Evolutionary conservation across 2,329 filamentous ascomycete genomes (phyloP).

Genomic region (Orbilia blumenaviensis): DNA sequence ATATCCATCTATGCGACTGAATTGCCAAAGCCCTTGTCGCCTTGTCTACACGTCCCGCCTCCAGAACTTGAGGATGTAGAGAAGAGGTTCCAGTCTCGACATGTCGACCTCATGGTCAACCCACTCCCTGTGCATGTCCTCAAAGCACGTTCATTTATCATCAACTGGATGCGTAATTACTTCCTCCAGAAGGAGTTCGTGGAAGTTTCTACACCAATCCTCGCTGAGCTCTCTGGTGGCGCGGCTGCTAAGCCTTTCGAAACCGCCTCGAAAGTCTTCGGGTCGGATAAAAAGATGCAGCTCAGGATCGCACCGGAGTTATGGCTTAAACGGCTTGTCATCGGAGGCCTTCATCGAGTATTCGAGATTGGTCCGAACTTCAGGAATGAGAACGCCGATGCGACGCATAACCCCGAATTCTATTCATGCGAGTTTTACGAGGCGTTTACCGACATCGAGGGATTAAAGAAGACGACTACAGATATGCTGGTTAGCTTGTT

Average conservation of each 20-base stretch:
- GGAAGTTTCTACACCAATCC: constrained; percentile 89
- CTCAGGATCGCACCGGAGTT: constrained; percentile 92
- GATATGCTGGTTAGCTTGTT: constrained; percentile 72
- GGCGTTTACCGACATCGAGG: constrained; percentile 78
- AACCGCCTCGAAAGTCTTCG: constrained; percentile 76
- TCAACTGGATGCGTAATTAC: constrained; percentile 76
- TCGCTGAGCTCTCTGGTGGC: constrained; percentile 83
- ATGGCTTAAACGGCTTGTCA: constrained; percentile 89
- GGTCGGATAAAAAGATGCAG: constrained; percentile 75
- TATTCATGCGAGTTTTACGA: constrained; percentile 97
- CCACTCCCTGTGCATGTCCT: constrained; percentile 73
- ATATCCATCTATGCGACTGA: constrained; percentile 75
- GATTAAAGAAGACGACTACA: constrained; percentile 80
- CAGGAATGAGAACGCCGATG: constrained; percentile 90
- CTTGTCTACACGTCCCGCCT: constrained; percentile 81
- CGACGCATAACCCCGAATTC: constrained; percentile 96
- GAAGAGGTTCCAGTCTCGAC: constrained; percentile 77
- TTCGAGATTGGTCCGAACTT: constrained; percentile 95
- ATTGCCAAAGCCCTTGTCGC: constrained; percentile 77
- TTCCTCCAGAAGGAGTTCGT: constrained; percentile 77
- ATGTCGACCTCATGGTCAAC: constrained; percentile 86
- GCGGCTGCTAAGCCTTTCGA: constrained; percentile 86
- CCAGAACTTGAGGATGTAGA: constrained; percentile 74
- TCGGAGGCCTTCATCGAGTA: constrained; percentile 86
- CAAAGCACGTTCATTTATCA: constrained; percentile 76